Base-by-base conservation (phyloP, 495 filamentous ascomycete species). In the Cenococcum geophilum region DNA sequence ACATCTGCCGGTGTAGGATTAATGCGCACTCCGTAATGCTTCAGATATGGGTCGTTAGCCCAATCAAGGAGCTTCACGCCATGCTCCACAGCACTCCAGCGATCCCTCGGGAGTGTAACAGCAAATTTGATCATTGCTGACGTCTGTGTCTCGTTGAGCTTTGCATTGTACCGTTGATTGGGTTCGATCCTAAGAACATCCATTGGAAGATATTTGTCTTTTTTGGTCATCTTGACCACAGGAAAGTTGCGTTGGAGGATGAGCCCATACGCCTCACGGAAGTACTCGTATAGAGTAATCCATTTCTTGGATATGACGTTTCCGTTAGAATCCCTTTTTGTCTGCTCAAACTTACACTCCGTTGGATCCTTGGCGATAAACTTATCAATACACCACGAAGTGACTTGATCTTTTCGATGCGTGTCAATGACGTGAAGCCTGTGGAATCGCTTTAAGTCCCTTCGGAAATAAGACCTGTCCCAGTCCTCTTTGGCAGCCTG, bases 51-150 rank as follows among this genome's bases (percentile, higher is more conserved):
- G 62, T 98, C 93, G 0, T 80, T 68, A 0, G 62, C 62, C 82
- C 89, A 93, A 25, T 85, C 72, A 0, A 97, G 78, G 63, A 86
- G 78, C 0, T 71, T 63, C 20, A 95, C 80, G 21, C 86, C 86
- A n/a, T 80, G 71, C 34, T 79, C 62, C 55, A 97, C 87, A 14
- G 85, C 77, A 0, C 65, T 55, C 66, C 82, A 78, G 20, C 92
- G 89, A 25, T 83, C 67, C 0, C 62, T 45, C 0, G 93, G 93
- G 1, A 82, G 79, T 25, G 77, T 77, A 4, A 83, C 84, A 1
- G 91, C 90, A 71, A 89, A 89, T 70, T 86, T 90, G 74, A 98
- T 95, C 92, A 98, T 97, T 9, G 81, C 68, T 0, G 80, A 71
- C 0, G 91, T 93, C 78, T 88, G 84, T 0, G 70, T 67, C 18